Conservation (phyloP, 495 filamentous ascomycete genomes). For the Penicillium desertorum region DNA sequence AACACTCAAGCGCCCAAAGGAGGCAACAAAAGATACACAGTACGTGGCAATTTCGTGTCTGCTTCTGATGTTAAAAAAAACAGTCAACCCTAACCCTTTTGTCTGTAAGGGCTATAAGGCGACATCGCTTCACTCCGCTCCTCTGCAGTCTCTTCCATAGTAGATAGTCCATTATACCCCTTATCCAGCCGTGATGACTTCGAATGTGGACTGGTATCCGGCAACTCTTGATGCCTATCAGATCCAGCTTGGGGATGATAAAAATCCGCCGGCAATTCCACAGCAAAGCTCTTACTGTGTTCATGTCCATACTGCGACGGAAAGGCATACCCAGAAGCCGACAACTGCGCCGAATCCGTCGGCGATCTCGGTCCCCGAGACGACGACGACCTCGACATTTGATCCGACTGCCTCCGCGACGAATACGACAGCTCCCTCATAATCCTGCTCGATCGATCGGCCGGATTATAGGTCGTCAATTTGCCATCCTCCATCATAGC, state of each 20-base stretch:
- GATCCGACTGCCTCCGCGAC: constrained; percentile 8
- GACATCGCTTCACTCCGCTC: neutral
- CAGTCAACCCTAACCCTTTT: neutral
- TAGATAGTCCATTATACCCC: neutral
- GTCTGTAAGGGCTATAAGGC: neutral
- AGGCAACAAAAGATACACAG: neutral
- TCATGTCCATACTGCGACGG: constrained; percentile 1
- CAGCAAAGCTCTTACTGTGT: neutral
- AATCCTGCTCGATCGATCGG: constrained; percentile 17
- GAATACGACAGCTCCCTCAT: neutral
- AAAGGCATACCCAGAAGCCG: neutral
- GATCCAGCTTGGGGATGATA: constrained; percentile 1
- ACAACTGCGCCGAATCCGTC: neutral
- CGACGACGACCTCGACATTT: constrained; percentile 4
- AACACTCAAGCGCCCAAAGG: no score
- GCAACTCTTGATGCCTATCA: constrained; percentile 1
- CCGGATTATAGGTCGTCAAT: constrained; percentile 32
- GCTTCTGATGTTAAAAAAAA: neutral
- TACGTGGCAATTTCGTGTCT: neutral
- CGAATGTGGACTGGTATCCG: neutral
- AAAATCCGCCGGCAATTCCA: constrained; percentile 17
- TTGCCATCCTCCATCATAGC: constrained; percentile 30
- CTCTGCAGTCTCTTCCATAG: neutral
- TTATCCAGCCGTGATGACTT: constrained; percentile 1
- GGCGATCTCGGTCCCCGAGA: constrained; percentile 4